Evolutionary conservation across 2,329 filamentous ascomycete species (phyloP), one percentile per base, ranked within the genome.

Genomic region (Lachnellula willkommii): DNA sequence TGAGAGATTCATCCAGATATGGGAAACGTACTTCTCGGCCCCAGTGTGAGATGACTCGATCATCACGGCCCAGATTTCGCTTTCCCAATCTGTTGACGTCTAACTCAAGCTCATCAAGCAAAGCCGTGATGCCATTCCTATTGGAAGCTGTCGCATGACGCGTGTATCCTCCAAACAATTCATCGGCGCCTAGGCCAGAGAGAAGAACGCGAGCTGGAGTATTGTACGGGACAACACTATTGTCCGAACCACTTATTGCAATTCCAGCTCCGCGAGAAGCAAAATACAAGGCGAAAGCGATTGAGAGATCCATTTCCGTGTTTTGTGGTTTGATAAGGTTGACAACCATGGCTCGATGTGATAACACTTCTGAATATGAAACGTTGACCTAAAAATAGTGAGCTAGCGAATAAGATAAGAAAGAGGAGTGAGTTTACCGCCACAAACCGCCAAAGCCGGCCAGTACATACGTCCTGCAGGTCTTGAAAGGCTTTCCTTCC

Each of bases 261-360:
- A 73, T 40, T 77, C 74, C 17, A 70, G 62, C 0, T 87, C 91
- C 93, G 40, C 90, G 82, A 0, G 93, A 86, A 5, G 94, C 91
- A 74, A 99, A 99, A 71, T 96, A 97, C n/a, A 99, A 77, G 0
- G 94, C 94, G 64, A 82, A 87, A 0, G 89, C 88, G 65, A 99
- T 99, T 3, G 94, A 99, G 1, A 99, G 78, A 66, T 99, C 94
- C 94, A 99, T 99, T 72, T 99, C 94, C 0, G 94, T 99, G 63
- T 96, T 93, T 72, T 99, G 94, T 0, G 94, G 94, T 63, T 88
- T 79, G 70, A 99, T 96, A 17, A 99, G 77, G 2, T 82, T 79
- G 39, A 92, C 80, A 20, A 99, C 81, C 26, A 79, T 79, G 3
- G 79, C 67, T 59, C 89, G 83, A 65, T 95, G 88, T 2, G 79